Conservation (phyloP, 345 rosid genomes). For the Garcia nutans region DNA sequence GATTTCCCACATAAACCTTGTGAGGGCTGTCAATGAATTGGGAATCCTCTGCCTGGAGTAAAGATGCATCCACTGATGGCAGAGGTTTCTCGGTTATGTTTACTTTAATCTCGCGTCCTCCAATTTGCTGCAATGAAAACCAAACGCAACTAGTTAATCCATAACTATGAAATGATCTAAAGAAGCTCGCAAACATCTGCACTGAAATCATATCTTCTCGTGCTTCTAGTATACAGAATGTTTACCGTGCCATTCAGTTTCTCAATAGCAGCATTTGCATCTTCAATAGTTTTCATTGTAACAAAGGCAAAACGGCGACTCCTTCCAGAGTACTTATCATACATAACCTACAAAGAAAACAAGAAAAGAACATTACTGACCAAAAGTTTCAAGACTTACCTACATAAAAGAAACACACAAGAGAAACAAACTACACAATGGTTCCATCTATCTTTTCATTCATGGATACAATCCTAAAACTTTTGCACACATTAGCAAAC, state of each 20-base stretch:
- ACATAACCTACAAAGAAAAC: slow-evolving; percentile 54
- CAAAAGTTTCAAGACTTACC: neutral
- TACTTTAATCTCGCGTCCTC: slow-evolving; percentile 80
- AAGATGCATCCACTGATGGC: slow-evolving; percentile 41
- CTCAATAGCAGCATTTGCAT: slow-evolving; percentile 75
- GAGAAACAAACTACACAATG: neutral
- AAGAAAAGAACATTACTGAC: neutral
- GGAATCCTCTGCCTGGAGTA: slow-evolving; percentile 64
- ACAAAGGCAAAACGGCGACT: slow-evolving; percentile 89
- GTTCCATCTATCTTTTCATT: neutral
- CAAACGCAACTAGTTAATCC: neutral
- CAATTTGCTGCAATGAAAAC: slow-evolving; percentile 51
- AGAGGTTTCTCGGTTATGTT: slow-evolving; percentile 82
- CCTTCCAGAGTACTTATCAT: slow-evolving; percentile 71
- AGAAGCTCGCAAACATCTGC: neutral
- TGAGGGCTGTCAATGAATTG: slow-evolving; percentile 64
- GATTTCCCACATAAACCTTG: slow-evolving; percentile 86
- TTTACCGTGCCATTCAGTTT: slow-evolving; percentile 81
- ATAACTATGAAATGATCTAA: neutral
- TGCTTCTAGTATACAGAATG: neutral
- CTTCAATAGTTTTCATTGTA: slow-evolving; percentile 78
- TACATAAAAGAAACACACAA: neutral
- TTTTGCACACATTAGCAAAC: neutral
- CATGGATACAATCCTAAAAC: neutral
- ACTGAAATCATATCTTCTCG: neutral